phyloP scores from a whole-genome alignment of 2,329 filamentous ascomycete genomes.

The Colletotrichum camelliae region DNA sequence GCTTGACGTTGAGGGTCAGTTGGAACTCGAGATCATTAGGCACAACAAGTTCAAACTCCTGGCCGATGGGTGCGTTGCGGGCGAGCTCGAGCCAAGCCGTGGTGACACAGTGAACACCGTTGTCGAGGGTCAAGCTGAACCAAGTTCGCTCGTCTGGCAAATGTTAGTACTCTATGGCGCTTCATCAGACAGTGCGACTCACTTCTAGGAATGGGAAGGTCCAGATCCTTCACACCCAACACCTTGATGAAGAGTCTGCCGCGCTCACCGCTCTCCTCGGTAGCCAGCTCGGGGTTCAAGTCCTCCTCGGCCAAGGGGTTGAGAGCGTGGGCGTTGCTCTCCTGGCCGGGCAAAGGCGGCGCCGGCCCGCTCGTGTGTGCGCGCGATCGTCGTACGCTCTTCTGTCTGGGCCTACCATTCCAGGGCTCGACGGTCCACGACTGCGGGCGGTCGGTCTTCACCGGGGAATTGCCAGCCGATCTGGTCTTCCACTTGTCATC shows the following conservation, averaged over 20 bases:
- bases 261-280: conserved; percentile 83
- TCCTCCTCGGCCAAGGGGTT: conserved; percentile 75
- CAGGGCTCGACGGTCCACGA: conserved; percentile 98
- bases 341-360: conserved; percentile 86
- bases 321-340: conserved; percentile 75
- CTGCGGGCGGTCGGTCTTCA: conserved; percentile 81
- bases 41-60: conserved; percentile 97
- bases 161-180: conserved; percentile 27
- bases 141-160: conserved; percentile 80
- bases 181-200: conserved; percentile 34
- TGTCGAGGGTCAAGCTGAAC: conserved; percentile 97
- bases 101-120: conserved; percentile 96
- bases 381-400: conserved; percentile 64
- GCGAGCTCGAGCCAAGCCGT: conserved; percentile 94
- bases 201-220: conserved; percentile 90
- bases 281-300: conserved; percentile 56
- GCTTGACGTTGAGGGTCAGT: conserved; percentile 92
- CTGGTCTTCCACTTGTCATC: conserved; percentile 61
- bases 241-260: conserved; percentile 97
- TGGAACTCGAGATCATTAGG: conserved; percentile 99
- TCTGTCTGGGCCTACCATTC: conserved; percentile 80
- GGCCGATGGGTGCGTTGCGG: conserved; percentile 90
- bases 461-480: conserved; percentile 71
- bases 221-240: conserved; percentile 95
- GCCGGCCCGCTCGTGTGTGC: conserved; percentile 64